phyloP scores from a whole-genome alignment of 768 basidiomycete species.

The Royoungia palumana region DNA sequence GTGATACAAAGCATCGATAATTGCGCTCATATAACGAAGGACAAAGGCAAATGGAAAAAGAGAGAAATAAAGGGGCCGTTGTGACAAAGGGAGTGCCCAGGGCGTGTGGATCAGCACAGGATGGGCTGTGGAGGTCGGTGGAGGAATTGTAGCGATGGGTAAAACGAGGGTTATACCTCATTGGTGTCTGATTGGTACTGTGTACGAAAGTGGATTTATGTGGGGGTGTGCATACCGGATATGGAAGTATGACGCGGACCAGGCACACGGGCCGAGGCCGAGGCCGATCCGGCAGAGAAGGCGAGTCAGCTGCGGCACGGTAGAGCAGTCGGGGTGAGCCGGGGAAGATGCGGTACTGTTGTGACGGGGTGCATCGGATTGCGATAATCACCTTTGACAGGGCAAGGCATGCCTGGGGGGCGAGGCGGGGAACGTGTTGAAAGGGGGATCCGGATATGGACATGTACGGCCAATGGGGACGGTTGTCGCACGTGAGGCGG shows the following conservation, averaged over 20 bases:
- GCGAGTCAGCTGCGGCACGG: conserved; percentile 17
- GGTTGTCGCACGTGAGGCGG: conserved; percentile 23
- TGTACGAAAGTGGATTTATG: too few relatives aligned
- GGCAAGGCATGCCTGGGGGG: conserved; percentile 24
- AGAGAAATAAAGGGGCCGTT: background rate
- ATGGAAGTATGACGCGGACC: conserved; percentile 4
- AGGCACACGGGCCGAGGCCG: conserved; percentile 9
- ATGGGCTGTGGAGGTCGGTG: conserved; percentile 5
- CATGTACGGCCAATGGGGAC: background rate
- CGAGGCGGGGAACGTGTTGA: conserved; percentile 32
- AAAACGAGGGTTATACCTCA: background rate
- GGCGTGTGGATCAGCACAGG: too few relatives aligned
- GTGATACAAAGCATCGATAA: too few relatives aligned
- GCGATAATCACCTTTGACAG: conserved; percentile 25
- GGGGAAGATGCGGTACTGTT: background rate
- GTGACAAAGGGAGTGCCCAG: background rate
- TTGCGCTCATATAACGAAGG: too few relatives aligned
- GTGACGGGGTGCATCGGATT: conserved; percentile 17
- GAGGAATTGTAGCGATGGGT: conserved; percentile 11
- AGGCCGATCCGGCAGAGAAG: background rate
- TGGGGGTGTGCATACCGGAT: background rate
- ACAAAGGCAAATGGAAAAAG: too few relatives aligned
- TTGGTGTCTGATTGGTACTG: too few relatives aligned
- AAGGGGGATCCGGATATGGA: conserved; percentile 11
- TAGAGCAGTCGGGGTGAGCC: background rate